Evolutionary conservation across 2,329 filamentous ascomycete species (phyloP).

Genomic region (Podosphaera xanthii): DNA sequence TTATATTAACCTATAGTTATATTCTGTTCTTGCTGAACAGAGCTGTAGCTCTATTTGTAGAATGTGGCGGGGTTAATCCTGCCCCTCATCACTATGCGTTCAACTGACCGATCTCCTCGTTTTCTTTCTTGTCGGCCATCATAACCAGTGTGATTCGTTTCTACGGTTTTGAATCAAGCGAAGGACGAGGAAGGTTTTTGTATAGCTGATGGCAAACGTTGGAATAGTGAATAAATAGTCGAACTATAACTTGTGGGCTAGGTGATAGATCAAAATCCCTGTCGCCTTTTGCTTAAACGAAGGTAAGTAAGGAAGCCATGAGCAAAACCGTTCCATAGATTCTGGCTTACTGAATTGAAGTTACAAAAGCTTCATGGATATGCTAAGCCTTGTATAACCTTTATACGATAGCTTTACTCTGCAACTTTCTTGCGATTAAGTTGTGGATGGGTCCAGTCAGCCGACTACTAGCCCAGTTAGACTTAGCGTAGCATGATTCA

Average conservation of each 20-base stretch:
- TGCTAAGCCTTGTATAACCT: too few species aligned
- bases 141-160: conserved; percentile 3
- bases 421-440: neutral
- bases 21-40: too few species aligned
- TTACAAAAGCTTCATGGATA: too few species aligned
- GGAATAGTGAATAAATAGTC: neutral
- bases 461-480: conserved; percentile 1
- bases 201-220: neutral
- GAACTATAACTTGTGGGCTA: neutral
- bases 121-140: conserved; percentile 22
- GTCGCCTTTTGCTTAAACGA: conserved; percentile 1
- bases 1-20: neutral
- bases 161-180: neutral
- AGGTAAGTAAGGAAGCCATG: neutral
- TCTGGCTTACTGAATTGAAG: too few species aligned
- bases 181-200: neutral
- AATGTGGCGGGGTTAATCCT: neutral
- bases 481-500: conserved; percentile 2
- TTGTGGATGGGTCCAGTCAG: neutral
- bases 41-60: too few species aligned
- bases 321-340: too few species aligned
- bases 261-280: neutral
- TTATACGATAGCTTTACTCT: too few species aligned
- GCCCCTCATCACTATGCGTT: neutral
- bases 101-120: conserved; percentile 19